Percentiles rank a stretch among this genome's conserved stretches.
Evolutionary conservation across 495 filamentous ascomycete species (phyloP).

Genomic region (Talaromyces adpressus): DNA sequence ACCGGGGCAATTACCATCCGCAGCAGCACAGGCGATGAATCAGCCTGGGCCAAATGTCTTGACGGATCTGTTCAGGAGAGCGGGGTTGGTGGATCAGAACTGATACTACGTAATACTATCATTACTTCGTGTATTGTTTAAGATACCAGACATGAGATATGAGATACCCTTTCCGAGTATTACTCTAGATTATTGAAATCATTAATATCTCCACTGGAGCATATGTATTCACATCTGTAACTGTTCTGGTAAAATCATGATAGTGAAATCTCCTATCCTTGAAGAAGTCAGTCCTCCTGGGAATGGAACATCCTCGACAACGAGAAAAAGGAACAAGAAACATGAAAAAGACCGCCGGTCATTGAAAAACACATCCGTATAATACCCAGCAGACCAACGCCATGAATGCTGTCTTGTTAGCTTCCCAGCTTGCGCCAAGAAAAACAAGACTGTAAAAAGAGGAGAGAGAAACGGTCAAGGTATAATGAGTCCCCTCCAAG

Average conservation of each 20-base stretch:
- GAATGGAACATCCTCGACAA: neutral
- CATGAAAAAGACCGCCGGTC: neutral
- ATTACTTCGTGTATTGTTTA: neutral
- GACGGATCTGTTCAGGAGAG: conserved; percentile 35
- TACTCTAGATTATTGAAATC: neutral
- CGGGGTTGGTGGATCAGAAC: conserved; percentile 29
- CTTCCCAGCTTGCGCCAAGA: neutral
- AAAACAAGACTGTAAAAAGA: neutral
- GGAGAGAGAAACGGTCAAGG: neutral
- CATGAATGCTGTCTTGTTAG: neutral
- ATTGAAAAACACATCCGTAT: neutral
- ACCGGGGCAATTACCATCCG: neutral
- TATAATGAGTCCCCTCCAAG: neutral
- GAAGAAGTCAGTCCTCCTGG: neutral
- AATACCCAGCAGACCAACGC: conserved; percentile 5
- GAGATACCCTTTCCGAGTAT: neutral
- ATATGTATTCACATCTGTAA: neutral
- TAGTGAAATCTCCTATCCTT: neutral
- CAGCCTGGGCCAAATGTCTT: conserved; percentile 24
- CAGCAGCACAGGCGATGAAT: neutral
- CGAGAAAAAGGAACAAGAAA: neutral
- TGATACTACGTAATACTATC: neutral
- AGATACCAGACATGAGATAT: neutral
- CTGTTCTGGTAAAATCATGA: neutral
- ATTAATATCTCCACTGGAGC: neutral